Base-by-base conservation (phyloP, 805 yeast genomes). In the Kockiozyma suomiensis region DNA sequence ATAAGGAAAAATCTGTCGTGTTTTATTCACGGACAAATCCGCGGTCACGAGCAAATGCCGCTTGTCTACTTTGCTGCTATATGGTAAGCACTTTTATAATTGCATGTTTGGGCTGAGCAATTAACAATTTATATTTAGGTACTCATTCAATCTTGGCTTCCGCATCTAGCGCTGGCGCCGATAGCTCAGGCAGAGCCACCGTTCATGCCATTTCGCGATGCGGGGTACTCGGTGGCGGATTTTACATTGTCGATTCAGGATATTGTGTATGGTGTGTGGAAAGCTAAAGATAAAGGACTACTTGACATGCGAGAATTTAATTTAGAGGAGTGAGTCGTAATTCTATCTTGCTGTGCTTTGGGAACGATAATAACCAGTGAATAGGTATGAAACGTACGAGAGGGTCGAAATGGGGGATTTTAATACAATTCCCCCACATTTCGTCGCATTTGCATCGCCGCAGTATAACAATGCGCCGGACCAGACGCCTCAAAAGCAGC, bases 391-490 rank as follows among this genome's bases (percentile, higher is more conserved):
- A 74, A 88, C 85, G 70, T 92, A 89, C 71, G 99, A 94, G 74
- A 79, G 96, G 65, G 99, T 94, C 1, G 98, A 94, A 72, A 94
- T 92, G 73, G 99, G 99, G 64, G 99, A 94, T 74, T 89, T 94
- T 70, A 94, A 94, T 73, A 86, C 87, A 38, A 78, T 94, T 50
- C 88, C 97, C 2, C 93, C 94, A 62, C 96, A 94, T 72, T 94
- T 93, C 70, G 87, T 94, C 66, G 99, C 99, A 32, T 94, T 94
- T 80, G 99, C 99, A 4, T 91, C 97, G 1, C 99, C 99, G 69
- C 92, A 86, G 70, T 74, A 74, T 50, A 28, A 35, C 12, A 23
- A 46, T 5, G 19, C 47, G 4, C 64, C 68, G 17, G 69, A 66
- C 41, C 59, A 64, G 48, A 62, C 70, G 6, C 69, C 70, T 4